Conservation (phyloP, 2,329 filamentous ascomycete genomes). For the Paecilomyces variotii region DNA sequence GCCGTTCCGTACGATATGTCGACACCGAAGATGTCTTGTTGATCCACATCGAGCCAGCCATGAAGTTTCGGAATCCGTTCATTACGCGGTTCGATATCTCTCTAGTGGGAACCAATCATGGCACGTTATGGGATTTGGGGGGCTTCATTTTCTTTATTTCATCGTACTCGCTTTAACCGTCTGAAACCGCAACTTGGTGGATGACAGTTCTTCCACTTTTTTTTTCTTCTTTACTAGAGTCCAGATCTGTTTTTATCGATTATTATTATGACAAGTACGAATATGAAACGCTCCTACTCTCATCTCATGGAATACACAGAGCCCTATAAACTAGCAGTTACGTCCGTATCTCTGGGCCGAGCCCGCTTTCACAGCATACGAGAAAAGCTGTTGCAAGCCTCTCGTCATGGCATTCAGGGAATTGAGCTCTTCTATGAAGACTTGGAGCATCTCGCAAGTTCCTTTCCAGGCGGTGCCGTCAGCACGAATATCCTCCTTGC, state of each 20-base stretch:
- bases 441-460: conserved; percentile 51
- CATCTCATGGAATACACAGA: neutral
- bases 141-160: neutral
- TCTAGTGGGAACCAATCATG: neutral
- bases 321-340: conserved; percentile 48
- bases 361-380: conserved; percentile 57
- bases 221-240: neutral
- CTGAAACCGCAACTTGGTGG: neutral
- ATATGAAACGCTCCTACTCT: neutral
- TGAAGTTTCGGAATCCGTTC: neutral
- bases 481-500: conserved; percentile 41
- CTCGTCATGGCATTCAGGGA: conserved; percentile 54
- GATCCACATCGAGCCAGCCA: neutral
- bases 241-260: neutral
- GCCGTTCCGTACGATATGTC: neutral
- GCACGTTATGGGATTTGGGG: neutral
- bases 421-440: conserved; percentile 73
- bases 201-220: neutral
- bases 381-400: conserved; percentile 58
- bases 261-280: neutral
- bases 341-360: conserved; percentile 64
- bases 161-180: neutral
- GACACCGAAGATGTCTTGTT: neutral
- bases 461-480: conserved; percentile 39
- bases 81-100: neutral